Evolutionary conservation across 2,329 filamentous ascomycete species (phyloP).

Genomic region (Pezicula rhizophila): DNA sequence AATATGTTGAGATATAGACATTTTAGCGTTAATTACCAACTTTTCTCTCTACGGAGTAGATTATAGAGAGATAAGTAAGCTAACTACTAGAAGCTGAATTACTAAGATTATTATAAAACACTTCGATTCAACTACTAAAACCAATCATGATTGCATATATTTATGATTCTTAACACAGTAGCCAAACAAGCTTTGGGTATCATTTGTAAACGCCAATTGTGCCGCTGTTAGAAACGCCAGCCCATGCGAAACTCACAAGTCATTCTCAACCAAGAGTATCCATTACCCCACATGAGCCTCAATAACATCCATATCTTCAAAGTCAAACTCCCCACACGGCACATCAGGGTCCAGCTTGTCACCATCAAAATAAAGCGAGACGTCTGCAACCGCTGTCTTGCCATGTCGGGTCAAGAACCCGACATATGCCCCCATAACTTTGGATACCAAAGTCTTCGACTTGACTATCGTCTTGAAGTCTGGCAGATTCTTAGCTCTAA

Average conservation of each 20-base stretch:
- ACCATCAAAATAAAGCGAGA: constrained; percentile 70
- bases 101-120: too few species aligned
- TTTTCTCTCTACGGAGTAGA: too few species aligned
- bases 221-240: constrained; percentile 6
- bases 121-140: too few species aligned
- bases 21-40: too few species aligned
- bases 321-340: constrained; percentile 60
- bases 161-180: neutral
- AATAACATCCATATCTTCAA: constrained; percentile 68
- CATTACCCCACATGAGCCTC: constrained; percentile 48
- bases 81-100: too few species aligned
- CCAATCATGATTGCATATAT: too few species aligned
- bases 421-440: constrained; percentile 41
- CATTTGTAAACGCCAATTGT: neutral
- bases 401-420: constrained; percentile 52
- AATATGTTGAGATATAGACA: too few species aligned
- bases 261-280: neutral
- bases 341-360: constrained; percentile 57
- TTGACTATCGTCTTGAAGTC: constrained; percentile 46
- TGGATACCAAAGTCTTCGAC: constrained; percentile 51
- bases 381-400: constrained; percentile 43
- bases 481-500: constrained; percentile 47
- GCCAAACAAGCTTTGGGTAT: neutral
- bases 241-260: neutral
- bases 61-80: too few species aligned